These are phyloP conservation scores for Kurtzmaniella quercitrusa DNA, from an alignment of 1,139 yeast species.

Conservation along the genomic window DNA sequence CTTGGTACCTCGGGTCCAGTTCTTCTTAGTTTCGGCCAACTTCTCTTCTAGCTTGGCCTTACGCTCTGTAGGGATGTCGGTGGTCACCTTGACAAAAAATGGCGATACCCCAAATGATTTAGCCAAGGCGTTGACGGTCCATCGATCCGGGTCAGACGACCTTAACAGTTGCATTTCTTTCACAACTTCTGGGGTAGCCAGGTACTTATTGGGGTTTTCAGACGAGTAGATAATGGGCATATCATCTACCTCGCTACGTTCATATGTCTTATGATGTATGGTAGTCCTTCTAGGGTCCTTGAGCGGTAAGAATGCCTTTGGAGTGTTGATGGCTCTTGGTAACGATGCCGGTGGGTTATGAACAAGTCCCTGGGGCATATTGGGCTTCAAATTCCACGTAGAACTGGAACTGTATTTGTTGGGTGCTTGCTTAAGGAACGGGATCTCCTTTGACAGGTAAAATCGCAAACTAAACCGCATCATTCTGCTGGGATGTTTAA, in stretches of 20 bases:
- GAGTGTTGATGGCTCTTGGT: constrained; percentile 45
- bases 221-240: constrained; percentile 50
- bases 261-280: constrained; percentile 19
- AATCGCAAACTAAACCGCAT: background rate
- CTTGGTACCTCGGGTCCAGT: constrained; percentile 9
- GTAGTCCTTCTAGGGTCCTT: constrained; percentile 54
- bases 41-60: constrained; percentile 13
- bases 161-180: constrained; percentile 61
- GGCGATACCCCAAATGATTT: constrained; percentile 46
- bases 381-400: constrained; percentile 42
- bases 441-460: constrained; percentile 4
- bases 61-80: constrained; percentile 14
- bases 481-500: background rate
- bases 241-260: constrained; percentile 40
- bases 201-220: constrained; percentile 45
- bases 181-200: constrained; percentile 58
- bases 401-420: constrained; percentile 39
- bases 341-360: constrained; percentile 36
- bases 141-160: constrained; percentile 51
- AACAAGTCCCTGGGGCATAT: constrained; percentile 34
- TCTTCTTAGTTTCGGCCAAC: constrained; percentile 12
- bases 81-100: constrained; percentile 25
- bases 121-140: constrained; percentile 69
- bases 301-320: constrained; percentile 67
- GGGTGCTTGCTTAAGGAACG: constrained; percentile 4